Evolutionary conservation across 2,329 filamentous ascomycete species (phyloP), one percentile per base, ranked within the genome.

Genomic region (Chrysoporthe puriensis): DNA sequence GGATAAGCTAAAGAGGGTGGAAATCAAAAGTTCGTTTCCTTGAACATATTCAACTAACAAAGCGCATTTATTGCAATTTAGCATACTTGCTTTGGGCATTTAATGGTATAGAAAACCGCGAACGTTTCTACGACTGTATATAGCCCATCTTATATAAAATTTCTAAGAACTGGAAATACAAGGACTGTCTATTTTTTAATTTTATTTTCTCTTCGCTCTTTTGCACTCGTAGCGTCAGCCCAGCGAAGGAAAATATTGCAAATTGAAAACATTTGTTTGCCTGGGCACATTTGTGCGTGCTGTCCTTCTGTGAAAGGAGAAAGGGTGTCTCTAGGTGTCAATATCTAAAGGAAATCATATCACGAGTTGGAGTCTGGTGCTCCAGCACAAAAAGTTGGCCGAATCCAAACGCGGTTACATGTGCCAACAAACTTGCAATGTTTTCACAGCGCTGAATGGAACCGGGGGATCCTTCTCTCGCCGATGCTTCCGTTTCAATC

Each of bases 11-110:
- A 21, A 9, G 18, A 50, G 46, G 46, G 7, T 5, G 21, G 46
- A n/a, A n/a, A 32, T 21, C 48, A 32, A 32, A 32, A 14, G 13
- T 8, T 36, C 40, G 7, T 21, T 58, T 58, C 56, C 40, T 34
- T 58, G 56, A 34, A 40, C 56, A 58, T 58, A 18, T 58, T 58
- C 34, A 21, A 40, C 34, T 7, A 9, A 58, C 56, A 42, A n/a
- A 42, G 56, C 34, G 56, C 36, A 42, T 42, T 4, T 42, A 21
- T 50, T 21, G 16, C 32, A 18, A 40, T 18, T 5, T 21, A 42
- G 36, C 36, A 58, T 42, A 58, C 11, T 18, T 36, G 7, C 32
- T 11, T 42, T 18, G 56, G 8, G 32, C 56, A 40, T 40, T 58
- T 40, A 21, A 58, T 40, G 56, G 36, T 16, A 40, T 40, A 42